Percentiles rank a stretch among this genome's conserved stretches.
Evolutionary conservation across 495 filamentous ascomycete genomes (phyloP).

Genomic region (Xanthoparmelia taractica): DNA sequence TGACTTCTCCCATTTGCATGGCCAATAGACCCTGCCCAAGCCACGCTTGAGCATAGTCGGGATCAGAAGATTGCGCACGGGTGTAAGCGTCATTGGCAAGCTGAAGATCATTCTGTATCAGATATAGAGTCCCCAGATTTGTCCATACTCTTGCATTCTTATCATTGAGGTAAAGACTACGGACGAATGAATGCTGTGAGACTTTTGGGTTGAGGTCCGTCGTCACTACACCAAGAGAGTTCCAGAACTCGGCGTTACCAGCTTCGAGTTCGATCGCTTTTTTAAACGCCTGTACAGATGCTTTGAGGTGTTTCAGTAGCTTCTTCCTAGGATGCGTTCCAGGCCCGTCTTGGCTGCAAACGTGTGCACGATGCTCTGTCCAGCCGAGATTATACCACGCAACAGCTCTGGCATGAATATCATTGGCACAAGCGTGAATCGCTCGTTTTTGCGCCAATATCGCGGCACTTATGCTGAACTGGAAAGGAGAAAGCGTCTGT

Average conservation of each 20-base stretch:
- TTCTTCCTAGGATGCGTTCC: slow-evolving; percentile 37
- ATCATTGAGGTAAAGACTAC: slow-evolving; percentile 89
- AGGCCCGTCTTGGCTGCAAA: slow-evolving; percentile 44
- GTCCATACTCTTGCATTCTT: slow-evolving; percentile 75
- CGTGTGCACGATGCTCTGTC: slow-evolving; percentile 77
- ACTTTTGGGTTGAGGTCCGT: slow-evolving; percentile 75
- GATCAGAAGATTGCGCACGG: slow-evolving; percentile 85
- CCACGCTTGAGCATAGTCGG: slow-evolving; percentile 88
- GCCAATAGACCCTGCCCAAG: slow-evolving; percentile 85
- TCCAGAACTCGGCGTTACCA: slow-evolving; percentile 96
- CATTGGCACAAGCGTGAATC: slow-evolving; percentile 61
- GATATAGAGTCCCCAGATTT: slow-evolving; percentile 79
- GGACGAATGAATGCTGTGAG: slow-evolving; percentile 89
- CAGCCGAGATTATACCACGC: slow-evolving; percentile 96
- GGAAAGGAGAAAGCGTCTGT: slow-evolving; percentile 35
- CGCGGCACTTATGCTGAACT: slow-evolving; percentile 50
- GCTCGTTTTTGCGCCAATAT: slow-evolving; percentile 85
- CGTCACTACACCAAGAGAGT: slow-evolving; percentile 85
- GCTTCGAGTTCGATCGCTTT: slow-evolving; percentile 91
- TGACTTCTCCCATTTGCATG: slow-evolving; percentile 57
- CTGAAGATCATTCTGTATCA: slow-evolving; percentile 71
- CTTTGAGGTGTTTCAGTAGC: slow-evolving; percentile 60
- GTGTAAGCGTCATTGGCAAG: slow-evolving; percentile 85
- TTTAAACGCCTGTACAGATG: slow-evolving; percentile 89
- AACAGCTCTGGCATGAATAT: slow-evolving; percentile 86